Conservation (phyloP, 129 eudicot species). For the Centrapalus pauciflorus region DNA sequence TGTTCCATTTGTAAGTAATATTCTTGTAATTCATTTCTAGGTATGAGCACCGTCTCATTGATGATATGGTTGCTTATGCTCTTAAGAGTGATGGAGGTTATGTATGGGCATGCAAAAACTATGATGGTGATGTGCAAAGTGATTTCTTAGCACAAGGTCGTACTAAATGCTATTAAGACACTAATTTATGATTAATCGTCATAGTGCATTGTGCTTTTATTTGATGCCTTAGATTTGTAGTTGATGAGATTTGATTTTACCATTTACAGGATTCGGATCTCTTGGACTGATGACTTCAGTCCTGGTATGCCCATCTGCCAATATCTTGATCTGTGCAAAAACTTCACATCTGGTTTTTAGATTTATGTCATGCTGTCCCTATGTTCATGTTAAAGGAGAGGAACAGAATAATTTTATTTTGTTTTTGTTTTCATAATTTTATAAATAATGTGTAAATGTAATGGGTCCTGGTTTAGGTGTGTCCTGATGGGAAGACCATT, state of each 20-base stretch:
- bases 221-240: background rate
- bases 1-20: background rate
- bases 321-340: background rate
- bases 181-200: background rate
- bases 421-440: background rate
- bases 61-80: conserved; percentile 99
- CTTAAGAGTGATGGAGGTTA: conserved; percentile 98
- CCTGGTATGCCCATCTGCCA: conserved; percentile 44
- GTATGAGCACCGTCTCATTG: conserved; percentile 99
- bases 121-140: conserved; percentile 99
- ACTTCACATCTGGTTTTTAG: background rate
- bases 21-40: conserved; percentile 29
- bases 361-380: background rate
- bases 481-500: conserved; percentile 96
- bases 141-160: conserved; percentile 94
- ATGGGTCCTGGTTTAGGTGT: conserved; percentile 44
- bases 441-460: background rate
- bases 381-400: background rate
- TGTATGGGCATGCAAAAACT: conserved; percentile 99
- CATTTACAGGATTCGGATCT: conserved; percentile 76
- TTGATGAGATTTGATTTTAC: background rate
- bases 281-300: conserved; percentile 98
- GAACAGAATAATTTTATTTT: background rate
- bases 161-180: background rate
- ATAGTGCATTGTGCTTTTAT: background rate